These are phyloP conservation scores for Biscogniauxia mediterranea DNA, from an alignment of 2,329 filamentous ascomycete species.

Conservation along the genomic window DNA sequence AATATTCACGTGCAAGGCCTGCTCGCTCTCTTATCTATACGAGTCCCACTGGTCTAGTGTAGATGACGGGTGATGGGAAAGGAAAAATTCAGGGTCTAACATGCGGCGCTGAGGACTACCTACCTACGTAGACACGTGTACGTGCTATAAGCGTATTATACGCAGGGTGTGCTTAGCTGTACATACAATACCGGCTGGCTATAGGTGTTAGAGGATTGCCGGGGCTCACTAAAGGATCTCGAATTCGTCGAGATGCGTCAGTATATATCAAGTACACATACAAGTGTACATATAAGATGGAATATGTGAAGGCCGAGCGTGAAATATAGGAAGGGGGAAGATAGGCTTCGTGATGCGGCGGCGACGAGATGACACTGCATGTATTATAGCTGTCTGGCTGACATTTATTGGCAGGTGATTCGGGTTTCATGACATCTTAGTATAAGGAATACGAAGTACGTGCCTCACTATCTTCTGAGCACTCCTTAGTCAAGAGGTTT, in stretches of 20 bases:
- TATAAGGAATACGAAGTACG: neutral
- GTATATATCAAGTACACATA: neutral
- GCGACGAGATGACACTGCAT: neutral
- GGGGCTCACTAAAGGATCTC: neutral
- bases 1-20: neutral
- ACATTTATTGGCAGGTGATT: neutral
- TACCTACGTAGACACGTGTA: neutral
- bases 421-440: neutral
- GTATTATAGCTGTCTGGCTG: neutral
- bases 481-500: neutral
- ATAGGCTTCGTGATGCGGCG: neutral
- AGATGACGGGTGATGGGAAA: neutral
- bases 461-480: neutral
- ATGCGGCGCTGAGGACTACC: neutral
- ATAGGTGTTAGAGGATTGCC: neutral
- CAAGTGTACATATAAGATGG: neutral
- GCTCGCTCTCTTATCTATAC: neutral
- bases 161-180: neutral
- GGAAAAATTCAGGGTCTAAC: neutral
- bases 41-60: neutral
- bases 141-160: neutral
- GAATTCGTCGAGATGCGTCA: neutral
- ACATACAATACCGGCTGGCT: neutral
- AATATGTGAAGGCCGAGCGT: neutral
- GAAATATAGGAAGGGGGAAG: neutral